Conservation (phyloP, 345 rosid genomes). For the Eucalyptus decipiens region DNA sequence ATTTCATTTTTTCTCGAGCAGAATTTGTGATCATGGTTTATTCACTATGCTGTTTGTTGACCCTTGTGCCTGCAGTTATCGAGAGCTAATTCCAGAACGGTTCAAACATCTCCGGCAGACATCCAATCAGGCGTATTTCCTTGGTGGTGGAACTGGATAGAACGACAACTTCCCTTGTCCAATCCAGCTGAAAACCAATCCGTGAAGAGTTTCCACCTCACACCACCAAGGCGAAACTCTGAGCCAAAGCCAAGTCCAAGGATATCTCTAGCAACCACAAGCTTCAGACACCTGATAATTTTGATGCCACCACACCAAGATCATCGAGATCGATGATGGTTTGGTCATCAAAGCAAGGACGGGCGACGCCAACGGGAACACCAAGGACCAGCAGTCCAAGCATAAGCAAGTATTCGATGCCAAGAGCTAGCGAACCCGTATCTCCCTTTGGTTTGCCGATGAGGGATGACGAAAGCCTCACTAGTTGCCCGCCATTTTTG, state of each 20-base stretch:
- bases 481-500: constrained; percentile 84
- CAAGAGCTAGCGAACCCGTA: constrained; percentile 39
- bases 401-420: constrained; percentile 35
- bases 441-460: constrained; percentile 41
- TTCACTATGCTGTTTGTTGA: neutral
- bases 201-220: constrained; percentile 25
- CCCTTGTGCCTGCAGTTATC: constrained; percentile 24
- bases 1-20: neutral
- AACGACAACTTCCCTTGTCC: constrained; percentile 38
- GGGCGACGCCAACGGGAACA: constrained; percentile 38
- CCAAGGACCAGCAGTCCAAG: constrained; percentile 20
- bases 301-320: constrained; percentile 64
- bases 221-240: constrained; percentile 42
- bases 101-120: constrained; percentile 21
- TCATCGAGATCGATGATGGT: constrained; percentile 57
- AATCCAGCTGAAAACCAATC: constrained; percentile 31
- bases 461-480: constrained; percentile 93
- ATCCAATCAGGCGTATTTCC: constrained; percentile 56
- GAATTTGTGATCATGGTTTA: neutral
- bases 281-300: constrained; percentile 30
- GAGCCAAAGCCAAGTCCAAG: constrained; percentile 45
- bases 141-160: constrained; percentile 99
- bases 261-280: constrained; percentile 26
- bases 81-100: constrained; percentile 45
- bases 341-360: constrained; percentile 22